Evolutionary conservation across 2,329 filamentous ascomycete genomes (phyloP), one percentile per base, ranked within the genome.

Genomic region (Colletotrichum sp.): DNA sequence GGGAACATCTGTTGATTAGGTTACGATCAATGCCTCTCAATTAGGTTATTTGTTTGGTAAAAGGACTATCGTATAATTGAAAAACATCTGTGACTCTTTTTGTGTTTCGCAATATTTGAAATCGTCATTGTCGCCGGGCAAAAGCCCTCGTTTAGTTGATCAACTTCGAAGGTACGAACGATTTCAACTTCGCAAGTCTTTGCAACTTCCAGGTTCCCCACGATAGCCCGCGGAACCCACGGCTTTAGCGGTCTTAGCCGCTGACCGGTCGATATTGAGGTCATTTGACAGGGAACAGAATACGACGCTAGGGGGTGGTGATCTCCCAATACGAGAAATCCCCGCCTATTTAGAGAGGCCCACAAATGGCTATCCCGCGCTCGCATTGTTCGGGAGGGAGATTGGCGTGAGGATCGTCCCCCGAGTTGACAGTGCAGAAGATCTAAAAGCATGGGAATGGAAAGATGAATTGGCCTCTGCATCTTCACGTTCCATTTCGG

Each of bases 241-340:
- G 57, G 58, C 38, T 32, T 55, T 55, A 55, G 26, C 28, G 26
- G n/a, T 6, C 28, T n/a, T 43, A 21, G 55, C 34, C 12, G 16
- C 32, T 48, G 38, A 38, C 16, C 10, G 18, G 65, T 55, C 18
- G 65, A 55, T 24, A 48, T n/a, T 69, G 52, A 60, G 55, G 67
- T 48, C 66, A 38, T 69, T 26, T 67, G 24, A 21, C 30, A 30
- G 58, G 58, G 28, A 10, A 21, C 18, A 28, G 21, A 7, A 34
- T 30, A 36, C 21, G 38, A 38, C 28, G 7, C 18, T 12, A 8
- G 30, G 58, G 32, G 24, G 7, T 65, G 60, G 10, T 36, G 43
- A 65, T 71, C 43, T 71, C 68, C 21, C 38, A 13, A 71, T 65
- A 65, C 38, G 16, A 63, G 28, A 71, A 18, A 28, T 12, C 58